Base-by-base conservation (phyloP, 805 yeast genomes). In the Candida xyloterini region DNA sequence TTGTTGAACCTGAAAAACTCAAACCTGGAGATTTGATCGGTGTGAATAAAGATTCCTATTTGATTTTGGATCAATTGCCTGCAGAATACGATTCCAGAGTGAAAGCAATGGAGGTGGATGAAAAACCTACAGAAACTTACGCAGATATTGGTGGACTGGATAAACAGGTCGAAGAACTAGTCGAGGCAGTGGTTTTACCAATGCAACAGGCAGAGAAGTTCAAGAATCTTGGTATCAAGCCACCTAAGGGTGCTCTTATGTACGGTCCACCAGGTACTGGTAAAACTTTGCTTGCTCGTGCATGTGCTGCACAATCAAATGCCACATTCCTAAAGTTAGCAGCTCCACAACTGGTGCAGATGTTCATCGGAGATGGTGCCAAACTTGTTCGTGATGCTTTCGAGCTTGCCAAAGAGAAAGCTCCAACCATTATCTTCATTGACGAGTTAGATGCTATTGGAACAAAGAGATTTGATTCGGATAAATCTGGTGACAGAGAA, bases 191-290 rank as follows among this genome's bases (percentile, higher is more conserved):
- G 35, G 99, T 93, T 18, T 73, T 93, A 46, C 99, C 99, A 24
- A 89, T 93, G 95, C 91, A 90, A 65, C 96, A 93, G 63, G 95
- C 96, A 16, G 99, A 93, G 40, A 91, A 93, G 67, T 91, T 93
- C 70, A 86, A 86, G 60, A 80, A 79, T 43, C 72, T 93, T 66
- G 99, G 99, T 41, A 90, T 93, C 59, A 91, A 86, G 62, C 95
- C 99, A 11, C 99, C 99, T 43, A 93, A 93, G 64, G 99, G 99
- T 63, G 98, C 96, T 3, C 73, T 93, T 38, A 88, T 93, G 90
- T 93, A 93, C 62, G 99, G 99, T 26, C 98, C 99, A 7, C 99
- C 99, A 38, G 99, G 99, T 63, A 93, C 99, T 1, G 99, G 99
- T 63, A 93, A 93, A 67, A 93, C 99, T 2, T 71, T 93, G 46